Conservation (phyloP, 371 early-diverging fungal species). For the Saksenaea oblongispora region DNA sequence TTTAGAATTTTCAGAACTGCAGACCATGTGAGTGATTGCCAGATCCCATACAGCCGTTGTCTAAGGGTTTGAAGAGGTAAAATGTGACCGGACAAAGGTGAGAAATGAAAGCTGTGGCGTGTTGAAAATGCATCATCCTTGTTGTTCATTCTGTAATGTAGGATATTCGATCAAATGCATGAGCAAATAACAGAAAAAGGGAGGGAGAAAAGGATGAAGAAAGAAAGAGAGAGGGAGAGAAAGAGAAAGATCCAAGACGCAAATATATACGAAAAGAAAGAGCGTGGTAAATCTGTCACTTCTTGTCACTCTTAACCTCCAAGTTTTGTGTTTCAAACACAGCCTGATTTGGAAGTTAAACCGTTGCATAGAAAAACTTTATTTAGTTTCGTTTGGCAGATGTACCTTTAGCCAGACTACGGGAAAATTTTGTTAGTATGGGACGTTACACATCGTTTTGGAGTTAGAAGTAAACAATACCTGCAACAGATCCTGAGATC, state of each 20-base stretch:
- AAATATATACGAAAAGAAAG: background rate
- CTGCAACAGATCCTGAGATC: background rate
- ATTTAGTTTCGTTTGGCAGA: background rate
- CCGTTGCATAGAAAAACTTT: background rate
- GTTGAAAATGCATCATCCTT: constrained; percentile 14
- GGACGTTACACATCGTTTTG: background rate
- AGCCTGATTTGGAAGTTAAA: background rate
- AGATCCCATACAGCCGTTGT: constrained; percentile 33
- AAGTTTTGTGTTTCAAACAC: background rate
- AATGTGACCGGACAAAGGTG: constrained; percentile 29
- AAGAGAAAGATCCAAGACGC: background rate
- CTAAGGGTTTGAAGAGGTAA: constrained; percentile 35
- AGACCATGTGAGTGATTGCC: constrained; percentile 44
- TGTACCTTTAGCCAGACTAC: background rate
- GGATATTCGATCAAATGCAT: background rate
- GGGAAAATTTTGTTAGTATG: background rate
- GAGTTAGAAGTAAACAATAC: background rate
- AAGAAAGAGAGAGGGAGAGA: background rate
- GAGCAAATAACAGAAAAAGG: constrained; percentile 4
- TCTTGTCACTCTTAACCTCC: background rate
- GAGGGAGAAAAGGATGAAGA: background rate
- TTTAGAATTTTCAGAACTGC: constrained; percentile 41
- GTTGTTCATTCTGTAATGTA: constrained; percentile 14
- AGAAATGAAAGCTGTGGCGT: constrained; percentile 33
- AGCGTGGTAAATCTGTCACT: background rate